Percentiles rank a stretch among this genome's conserved stretches.
These are phyloP conservation scores for Alloteropsis semialata DNA, from an alignment of 176 grass and related monocot species.

Conservation along the genomic window DNA sequence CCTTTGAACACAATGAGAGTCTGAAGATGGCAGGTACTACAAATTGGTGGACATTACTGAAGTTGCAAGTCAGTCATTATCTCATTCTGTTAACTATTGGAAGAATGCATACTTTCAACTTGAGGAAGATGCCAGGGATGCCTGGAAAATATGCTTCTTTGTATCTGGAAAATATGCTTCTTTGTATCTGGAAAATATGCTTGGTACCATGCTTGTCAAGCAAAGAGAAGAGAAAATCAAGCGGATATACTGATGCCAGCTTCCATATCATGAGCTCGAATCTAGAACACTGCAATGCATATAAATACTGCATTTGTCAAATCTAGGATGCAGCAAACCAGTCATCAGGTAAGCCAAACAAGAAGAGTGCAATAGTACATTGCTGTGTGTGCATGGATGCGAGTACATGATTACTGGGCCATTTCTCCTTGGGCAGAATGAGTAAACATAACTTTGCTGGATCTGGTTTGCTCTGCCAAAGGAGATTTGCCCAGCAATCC, in stretches of 20 bases:
- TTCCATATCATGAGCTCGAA: neutral
- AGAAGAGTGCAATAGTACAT: neutral
- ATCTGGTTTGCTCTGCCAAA: conserved; percentile 45
- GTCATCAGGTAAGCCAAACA: conserved; percentile 3
- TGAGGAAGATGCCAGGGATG: conserved; percentile 8
- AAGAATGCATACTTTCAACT: neutral
- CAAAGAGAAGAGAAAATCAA: conserved; percentile 30
- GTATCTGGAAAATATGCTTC: too few species aligned
- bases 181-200: conserved; percentile 38
- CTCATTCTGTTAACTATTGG: neutral
- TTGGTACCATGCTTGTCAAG: neutral
- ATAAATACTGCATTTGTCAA: conserved; percentile 33
- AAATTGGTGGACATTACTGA: neutral
- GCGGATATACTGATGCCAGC: conserved; percentile 34
- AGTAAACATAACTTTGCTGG: neutral
- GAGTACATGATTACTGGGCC: conserved; percentile 37
- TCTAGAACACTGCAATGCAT: conserved; percentile 1
- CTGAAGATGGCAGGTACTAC: neutral
- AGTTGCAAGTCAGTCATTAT: neutral
- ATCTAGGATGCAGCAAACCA: conserved; percentile 32
- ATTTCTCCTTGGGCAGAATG: conserved; percentile 58
- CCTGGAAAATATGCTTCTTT: conserved; percentile 34
- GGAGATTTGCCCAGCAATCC: conserved; percentile 80
- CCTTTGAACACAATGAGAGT: neutral
- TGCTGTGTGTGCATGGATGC: conserved; percentile 2